Evolutionary conservation across 768 basidiomycete species (phyloP), one percentile per base, ranked within the genome.

Genomic region (Pleurotus sapidus): DNA sequence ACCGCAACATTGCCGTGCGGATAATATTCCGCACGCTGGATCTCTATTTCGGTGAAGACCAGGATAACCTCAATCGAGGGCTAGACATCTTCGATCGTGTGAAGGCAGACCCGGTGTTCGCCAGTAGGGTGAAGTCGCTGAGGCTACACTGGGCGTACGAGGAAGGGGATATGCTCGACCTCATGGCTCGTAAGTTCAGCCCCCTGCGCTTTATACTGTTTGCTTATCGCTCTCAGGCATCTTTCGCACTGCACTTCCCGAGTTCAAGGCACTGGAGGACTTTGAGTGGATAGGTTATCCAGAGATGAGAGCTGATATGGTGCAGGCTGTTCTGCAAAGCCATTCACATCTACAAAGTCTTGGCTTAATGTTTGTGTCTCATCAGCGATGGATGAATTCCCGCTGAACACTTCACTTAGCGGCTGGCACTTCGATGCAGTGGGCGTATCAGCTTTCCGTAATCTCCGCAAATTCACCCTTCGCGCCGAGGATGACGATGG

Each of bases 281-380:
- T 86, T 88, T 63, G 86, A 88, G 68, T 88, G 87, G 87, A 87
- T 88, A n/a, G 86, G 87, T 4, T 88, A 88, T 63, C 87, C 86
- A 1, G 87, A 88, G 64, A 72, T 88, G 70, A 76, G 82, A 8
- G 82, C 76, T n/a, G 85, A 87, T 53, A 83, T 84, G 77, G 85
- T 88, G 0, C 77, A 84, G 62, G 77, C 76, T 7, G 73, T 88
- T 4, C 70, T 85, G 11, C 68, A 74, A 5, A 80, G 74, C 51
- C 86, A 87, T 59, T 73, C 82, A 4, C 74, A 77, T 55, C 70
- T 88, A 17, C 77, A 76, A 14, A 74, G 79, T 5, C 74, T 88
- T 4, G 86, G 85, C 14, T 77, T 87, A 24, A 84, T 89, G 78
- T 82, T 68, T 55, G 71, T 70, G 6, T 37, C 3, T 8, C 20